Evolutionary conservation across 78 protist species (phyloP).

Genomic region (Tieghemostelium lacteum): DNA sequence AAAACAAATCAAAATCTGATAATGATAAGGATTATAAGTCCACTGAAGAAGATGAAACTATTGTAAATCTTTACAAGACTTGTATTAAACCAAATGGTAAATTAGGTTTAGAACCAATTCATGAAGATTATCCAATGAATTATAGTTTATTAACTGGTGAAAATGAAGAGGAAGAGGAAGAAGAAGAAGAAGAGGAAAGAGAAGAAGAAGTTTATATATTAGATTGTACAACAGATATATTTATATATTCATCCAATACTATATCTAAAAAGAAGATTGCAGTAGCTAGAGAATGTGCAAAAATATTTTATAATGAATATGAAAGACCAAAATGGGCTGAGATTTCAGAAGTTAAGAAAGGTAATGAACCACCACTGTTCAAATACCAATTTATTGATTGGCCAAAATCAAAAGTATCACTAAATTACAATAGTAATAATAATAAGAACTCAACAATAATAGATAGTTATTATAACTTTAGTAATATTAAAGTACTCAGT

Average conservation of each 20-base stretch:
- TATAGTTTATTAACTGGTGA: not conserved
- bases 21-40: slow-evolving; percentile 27
- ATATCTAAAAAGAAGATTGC: slow-evolving; percentile 15
- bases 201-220: slow-evolving; percentile 34
- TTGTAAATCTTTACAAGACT: slow-evolving; percentile 59
- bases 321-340: slow-evolving; percentile 61
- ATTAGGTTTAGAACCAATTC: slow-evolving; percentile 27
- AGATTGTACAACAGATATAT: slow-evolving; percentile 69
- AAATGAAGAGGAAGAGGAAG: too few species aligned
- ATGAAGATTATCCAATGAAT: slow-evolving; percentile 43
- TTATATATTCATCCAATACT: slow-evolving; percentile 13
- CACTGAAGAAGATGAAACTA: slow-evolving; percentile 34
- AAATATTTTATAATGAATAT: slow-evolving; percentile 41
- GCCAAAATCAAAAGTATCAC: not conserved
- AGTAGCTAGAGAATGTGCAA: slow-evolving; percentile 46
- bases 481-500: not conserved
- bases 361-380: slow-evolving; percentile 40
- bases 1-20: slow-evolving; percentile 32
- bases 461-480: not conserved
- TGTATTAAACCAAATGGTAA: slow-evolving; percentile 13
- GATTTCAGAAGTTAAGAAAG: not conserved
- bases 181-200: not conserved
- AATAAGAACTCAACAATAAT: not conserved
- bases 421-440: not conserved
- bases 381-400: slow-evolving; percentile 43